A percentile compares a stretch with the other conserved stretches of the same genome.
These are phyloP conservation scores for Penicillium bovifimosum DNA, from an alignment of 495 filamentous ascomycete species.

Conservation along the genomic window DNA sequence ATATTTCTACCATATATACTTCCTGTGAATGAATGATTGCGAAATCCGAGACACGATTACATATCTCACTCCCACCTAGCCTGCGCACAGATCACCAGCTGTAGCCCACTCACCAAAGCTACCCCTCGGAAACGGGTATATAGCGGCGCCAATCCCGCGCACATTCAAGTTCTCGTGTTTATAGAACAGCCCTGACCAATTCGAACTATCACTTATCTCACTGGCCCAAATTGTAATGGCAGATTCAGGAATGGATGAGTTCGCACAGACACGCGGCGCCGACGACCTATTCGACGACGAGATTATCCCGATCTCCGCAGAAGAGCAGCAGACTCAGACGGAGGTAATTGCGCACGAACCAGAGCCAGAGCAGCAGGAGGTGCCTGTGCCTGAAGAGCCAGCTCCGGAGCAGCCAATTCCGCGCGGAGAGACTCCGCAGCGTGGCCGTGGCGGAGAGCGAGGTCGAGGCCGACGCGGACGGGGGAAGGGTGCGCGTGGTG, in stretches of 20 bases:
- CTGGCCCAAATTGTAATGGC: conserved; percentile 12
- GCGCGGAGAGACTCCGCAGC: conserved; percentile 25
- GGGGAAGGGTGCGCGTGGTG: conserved; percentile 31
- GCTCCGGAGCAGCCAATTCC: conserved; percentile 11
- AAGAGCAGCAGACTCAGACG: conserved; percentile 28
- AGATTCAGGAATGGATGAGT: conserved; percentile 38
- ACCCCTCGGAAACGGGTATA: conserved; percentile 18
- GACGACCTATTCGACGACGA: conserved; percentile 72
- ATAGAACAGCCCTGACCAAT: background rate
- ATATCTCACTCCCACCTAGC: background rate
- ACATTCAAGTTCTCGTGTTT: background rate
- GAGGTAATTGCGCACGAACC: conserved; percentile 16
- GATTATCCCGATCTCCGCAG: conserved; percentile 53
- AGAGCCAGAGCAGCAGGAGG: conserved; percentile 8
- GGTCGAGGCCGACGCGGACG: conserved; percentile 33
- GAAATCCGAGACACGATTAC: background rate
- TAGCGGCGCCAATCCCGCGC: background rate
- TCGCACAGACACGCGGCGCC: conserved; percentile 60
- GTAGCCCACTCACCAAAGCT: conserved; percentile 17
- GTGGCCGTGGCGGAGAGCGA: conserved; percentile 33
- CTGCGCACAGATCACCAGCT: conserved; percentile 21
- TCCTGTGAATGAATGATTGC: background rate
- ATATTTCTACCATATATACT: background rate
- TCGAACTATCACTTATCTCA: background rate
- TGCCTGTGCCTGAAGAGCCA: conserved; percentile 9